Conservation (phyloP, 352 stramenopile species). For the Globisporangium takayamanum region DNA sequence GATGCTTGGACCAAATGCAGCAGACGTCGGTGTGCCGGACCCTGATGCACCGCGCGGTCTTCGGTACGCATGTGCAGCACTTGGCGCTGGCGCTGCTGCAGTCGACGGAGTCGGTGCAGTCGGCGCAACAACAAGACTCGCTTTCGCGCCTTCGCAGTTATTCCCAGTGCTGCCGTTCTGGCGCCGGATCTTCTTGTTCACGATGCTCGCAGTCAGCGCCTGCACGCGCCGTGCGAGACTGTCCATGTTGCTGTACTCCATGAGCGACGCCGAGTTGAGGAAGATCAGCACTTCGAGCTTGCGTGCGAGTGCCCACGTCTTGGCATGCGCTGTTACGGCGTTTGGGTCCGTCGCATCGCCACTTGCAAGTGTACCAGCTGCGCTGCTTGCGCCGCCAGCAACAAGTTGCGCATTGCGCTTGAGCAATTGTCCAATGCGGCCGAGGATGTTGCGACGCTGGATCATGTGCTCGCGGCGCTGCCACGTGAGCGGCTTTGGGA, state of each 20-base stretch:
- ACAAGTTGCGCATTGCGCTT: conserved; percentile 47
- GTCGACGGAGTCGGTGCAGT: too few species aligned
- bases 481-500: conserved; percentile 82
- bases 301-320: conserved; percentile 66
- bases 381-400: neutral
- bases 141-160: neutral
- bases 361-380: neutral
- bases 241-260: conserved; percentile 79
- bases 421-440: conserved; percentile 56
- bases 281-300: conserved; percentile 84
- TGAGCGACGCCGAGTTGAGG: conserved; percentile 71
- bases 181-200: conserved; percentile 82
- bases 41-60: neutral
- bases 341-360: neutral
- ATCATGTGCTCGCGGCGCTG: conserved; percentile 64
- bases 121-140: too few species aligned
- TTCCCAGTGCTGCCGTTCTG: conserved; percentile 17
- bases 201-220: conserved; percentile 67
- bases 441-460: conserved; percentile 64
- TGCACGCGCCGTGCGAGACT: conserved; percentile 73
- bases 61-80: neutral
- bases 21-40: neutral
- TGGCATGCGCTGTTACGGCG: conserved; percentile 19
- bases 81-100: too few species aligned
- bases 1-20: neutral